Percentiles rank a stretch among this genome's conserved stretches.
phyloP scores from a whole-genome alignment of 2,329 filamentous ascomycete genomes.

The Bipolaris bicolor region DNA sequence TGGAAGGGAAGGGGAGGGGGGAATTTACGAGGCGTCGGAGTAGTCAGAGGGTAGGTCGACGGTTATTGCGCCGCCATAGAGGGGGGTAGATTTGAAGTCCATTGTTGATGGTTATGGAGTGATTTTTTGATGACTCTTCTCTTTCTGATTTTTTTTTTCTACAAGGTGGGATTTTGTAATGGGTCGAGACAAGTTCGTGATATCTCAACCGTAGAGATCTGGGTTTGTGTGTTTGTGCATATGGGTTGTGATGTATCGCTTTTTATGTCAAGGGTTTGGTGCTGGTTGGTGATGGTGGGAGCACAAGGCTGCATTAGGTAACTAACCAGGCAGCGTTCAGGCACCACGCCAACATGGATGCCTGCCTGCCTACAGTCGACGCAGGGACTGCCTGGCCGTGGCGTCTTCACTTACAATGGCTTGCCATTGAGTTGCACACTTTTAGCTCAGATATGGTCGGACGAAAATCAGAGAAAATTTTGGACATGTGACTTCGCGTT shows the following conservation, averaged over 20 bases:
- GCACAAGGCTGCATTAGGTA: slow-evolving; percentile 38
- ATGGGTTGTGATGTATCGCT: background rate
- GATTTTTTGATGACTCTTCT: background rate
- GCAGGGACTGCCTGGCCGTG: background rate
- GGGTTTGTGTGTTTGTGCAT: slow-evolving; percentile 4
- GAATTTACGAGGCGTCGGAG: slow-evolving; percentile 72
- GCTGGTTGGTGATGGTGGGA: slow-evolving; percentile 25
- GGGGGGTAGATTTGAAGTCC: slow-evolving; percentile 62
- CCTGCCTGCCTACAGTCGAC: background rate
- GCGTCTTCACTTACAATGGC: background rate
- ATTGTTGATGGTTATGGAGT: slow-evolving; percentile 31
- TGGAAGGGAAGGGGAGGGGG: slow-evolving; percentile 9
- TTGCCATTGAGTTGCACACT: background rate
- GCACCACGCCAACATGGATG: slow-evolving; percentile 7
- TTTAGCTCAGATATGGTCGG: background rate
- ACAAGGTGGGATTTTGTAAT: no score
- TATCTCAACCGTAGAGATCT: no score
- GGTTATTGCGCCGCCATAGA: slow-evolving; percentile 76
- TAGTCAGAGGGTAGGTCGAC: slow-evolving; percentile 72
- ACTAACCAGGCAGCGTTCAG: slow-evolving; percentile 39
- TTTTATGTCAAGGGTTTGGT: slow-evolving; percentile 33
- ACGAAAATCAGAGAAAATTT: background rate
- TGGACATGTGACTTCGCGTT: background rate
- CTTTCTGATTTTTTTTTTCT: no score
- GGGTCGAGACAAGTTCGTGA: no score